These are phyloP conservation scores for Penicillium maclennaniae DNA, from an alignment of 495 filamentous ascomycete species.

Conservation along the genomic window DNA sequence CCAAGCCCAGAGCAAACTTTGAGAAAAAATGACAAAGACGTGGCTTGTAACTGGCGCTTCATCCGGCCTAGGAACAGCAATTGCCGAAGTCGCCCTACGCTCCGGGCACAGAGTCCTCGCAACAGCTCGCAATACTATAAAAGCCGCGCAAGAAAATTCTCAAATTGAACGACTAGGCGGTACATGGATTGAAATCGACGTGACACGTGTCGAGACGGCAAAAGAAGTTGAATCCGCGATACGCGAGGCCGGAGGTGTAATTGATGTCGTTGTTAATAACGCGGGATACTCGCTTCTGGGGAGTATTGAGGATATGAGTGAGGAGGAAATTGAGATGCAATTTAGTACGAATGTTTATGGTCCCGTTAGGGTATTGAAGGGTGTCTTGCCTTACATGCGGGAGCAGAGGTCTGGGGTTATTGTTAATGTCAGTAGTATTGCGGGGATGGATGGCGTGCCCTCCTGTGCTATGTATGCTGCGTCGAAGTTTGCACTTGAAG, in stretches of 20 bases:
- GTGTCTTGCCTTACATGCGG: constrained; percentile 47
- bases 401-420: constrained; percentile 36
- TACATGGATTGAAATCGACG: constrained; percentile 37
- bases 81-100: constrained; percentile 42
- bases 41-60: constrained; percentile 57
- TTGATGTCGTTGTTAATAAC: constrained; percentile 31
- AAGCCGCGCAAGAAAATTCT: constrained; percentile 23
- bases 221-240: constrained; percentile 15
- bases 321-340: constrained; percentile 17
- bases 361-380: constrained; percentile 42
- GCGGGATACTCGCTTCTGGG: constrained; percentile 28
- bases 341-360: constrained; percentile 47
- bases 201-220: constrained; percentile 30
- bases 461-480: constrained; percentile 46
- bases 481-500: constrained; percentile 53
- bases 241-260: constrained; percentile 9
- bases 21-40: constrained; percentile 13
- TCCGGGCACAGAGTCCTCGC: constrained; percentile 54
- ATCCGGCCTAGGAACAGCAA: constrained; percentile 48
- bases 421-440: constrained; percentile 47
- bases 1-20: no score
- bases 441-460: constrained; percentile 35
- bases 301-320: constrained; percentile 23
- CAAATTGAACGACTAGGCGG: constrained; percentile 26
- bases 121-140: constrained; percentile 45